Percentiles rank a stretch among this genome's conserved stretches.
Evolutionary conservation across 129 eudicot genomes (phyloP).

Genomic region (Flaveria trinervia): DNA sequence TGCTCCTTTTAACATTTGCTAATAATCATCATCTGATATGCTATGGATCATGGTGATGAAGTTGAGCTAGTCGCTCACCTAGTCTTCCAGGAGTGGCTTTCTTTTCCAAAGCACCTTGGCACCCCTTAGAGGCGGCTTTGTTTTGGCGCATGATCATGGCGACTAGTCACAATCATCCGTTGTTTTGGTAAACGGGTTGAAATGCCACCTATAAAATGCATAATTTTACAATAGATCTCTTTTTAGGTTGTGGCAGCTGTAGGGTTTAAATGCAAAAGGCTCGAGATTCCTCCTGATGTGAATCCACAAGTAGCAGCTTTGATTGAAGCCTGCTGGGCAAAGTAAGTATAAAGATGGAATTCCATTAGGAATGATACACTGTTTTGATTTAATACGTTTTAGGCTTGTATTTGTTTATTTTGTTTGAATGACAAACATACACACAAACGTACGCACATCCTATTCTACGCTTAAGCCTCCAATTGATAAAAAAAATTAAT

Average conservation of each 20-base stretch:
- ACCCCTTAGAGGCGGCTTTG: no score
- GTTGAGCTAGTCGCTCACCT: no score
- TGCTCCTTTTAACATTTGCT: no score
- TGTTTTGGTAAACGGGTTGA: no score
- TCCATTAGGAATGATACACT: background rate
- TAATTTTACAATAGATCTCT: background rate
- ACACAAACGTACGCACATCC: no score
- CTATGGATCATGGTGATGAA: no score
- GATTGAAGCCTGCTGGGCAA: slow-evolving; percentile 86
- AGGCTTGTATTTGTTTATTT: background rate
- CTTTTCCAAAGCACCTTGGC: no score
- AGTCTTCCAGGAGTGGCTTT: no score
- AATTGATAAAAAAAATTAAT: background rate
- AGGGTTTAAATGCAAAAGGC: slow-evolving; percentile 75
- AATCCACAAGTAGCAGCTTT: slow-evolving; percentile 72
- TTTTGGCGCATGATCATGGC: no score
- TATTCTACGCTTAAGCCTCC: background rate
- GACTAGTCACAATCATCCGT: no score
- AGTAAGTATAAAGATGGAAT: slow-evolving; percentile 46
- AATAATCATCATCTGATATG: no score
- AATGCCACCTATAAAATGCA: no score
- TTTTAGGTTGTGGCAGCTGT: slow-evolving; percentile 85
- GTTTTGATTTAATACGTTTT: background rate
- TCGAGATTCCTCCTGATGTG: slow-evolving; percentile 66
- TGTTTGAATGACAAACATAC: background rate